phyloP scores from a whole-genome alignment of 345 rosid species.

The Trapa incisa region DNA sequence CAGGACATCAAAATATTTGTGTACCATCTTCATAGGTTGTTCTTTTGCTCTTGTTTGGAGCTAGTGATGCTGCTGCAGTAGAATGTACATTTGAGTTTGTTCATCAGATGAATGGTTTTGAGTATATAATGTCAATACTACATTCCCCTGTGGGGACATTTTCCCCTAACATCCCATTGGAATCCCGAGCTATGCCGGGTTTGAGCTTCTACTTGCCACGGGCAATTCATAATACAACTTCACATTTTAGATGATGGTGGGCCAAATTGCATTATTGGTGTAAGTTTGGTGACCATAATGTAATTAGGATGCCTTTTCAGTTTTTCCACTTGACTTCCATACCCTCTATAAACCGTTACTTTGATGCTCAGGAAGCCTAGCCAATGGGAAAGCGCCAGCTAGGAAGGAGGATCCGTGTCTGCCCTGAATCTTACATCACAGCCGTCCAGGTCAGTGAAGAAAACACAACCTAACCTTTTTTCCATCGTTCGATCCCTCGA shows the following conservation, averaged over 20 bases:
- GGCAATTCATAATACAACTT: no score
- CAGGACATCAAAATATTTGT: background rate
- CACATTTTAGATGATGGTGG: background rate
- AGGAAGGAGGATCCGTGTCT: slow-evolving; percentile 32
- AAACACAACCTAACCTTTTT: slow-evolving; percentile 38
- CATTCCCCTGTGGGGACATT: background rate
- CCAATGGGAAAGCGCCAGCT: slow-evolving; percentile 17
- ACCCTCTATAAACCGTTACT: background rate
- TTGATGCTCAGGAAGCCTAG: background rate
- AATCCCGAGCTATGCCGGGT: no score
- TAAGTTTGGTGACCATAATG: background rate
- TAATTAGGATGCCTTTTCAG: background rate
- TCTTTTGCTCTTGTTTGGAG: background rate
- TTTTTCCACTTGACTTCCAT: no score
- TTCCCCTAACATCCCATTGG: background rate
- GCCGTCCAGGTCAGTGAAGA: slow-evolving; percentile 25
- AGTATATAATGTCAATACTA: background rate
- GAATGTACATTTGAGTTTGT: background rate
- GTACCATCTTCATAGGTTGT: background rate
- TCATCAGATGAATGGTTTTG: background rate
- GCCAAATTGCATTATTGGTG: background rate
- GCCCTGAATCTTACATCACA: slow-evolving; percentile 13
- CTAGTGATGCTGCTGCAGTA: background rate
- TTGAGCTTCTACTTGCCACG: no score
- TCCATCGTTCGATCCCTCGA: slow-evolving; percentile 28